Conservation (phyloP, 805 yeast species). For the Wickerhamomyces bisporus region DNA sequence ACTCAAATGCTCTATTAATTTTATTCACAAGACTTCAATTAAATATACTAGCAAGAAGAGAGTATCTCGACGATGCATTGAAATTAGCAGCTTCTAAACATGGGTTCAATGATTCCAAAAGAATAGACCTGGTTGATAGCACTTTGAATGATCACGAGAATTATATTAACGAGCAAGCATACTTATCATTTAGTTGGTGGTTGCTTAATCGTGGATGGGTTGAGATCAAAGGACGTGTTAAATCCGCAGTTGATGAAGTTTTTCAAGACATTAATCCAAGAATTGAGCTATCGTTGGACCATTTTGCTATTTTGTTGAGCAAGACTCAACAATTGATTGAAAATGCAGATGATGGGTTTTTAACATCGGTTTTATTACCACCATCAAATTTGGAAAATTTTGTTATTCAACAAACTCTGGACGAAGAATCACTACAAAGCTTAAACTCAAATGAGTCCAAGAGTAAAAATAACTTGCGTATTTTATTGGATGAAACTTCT, state of each 20-base stretch:
- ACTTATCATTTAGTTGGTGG: conserved; percentile 91
- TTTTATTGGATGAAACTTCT: conserved; percentile 38
- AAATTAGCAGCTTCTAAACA: conserved; percentile 50
- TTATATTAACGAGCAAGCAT: conserved; percentile 71
- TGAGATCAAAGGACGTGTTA: conserved; percentile 46
- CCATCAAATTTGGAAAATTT: conserved; percentile 47
- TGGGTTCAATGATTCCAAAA: conserved; percentile 22
- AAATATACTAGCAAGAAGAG: conserved; percentile 81
- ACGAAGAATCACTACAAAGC: conserved; percentile 31
- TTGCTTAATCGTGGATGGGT: conserved; percentile 81
- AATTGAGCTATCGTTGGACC: conserved; percentile 58
- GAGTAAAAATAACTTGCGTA: conserved; percentile 26
- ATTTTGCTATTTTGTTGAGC: conserved; percentile 45
- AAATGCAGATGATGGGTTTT: conserved; percentile 19
- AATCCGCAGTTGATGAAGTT: conserved; percentile 50
- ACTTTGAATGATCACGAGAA: conserved; percentile 26
- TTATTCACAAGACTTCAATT: conserved; percentile 80
- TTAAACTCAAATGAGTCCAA: conserved; percentile 13
- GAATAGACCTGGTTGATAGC: conserved; percentile 16
- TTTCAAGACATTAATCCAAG: conserved; percentile 67
- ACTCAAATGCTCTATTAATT: conserved; percentile 63
- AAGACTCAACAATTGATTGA: conserved; percentile 35
- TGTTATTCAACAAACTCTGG: conserved; percentile 50
- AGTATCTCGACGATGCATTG: conserved; percentile 76
- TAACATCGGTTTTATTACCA: conserved; percentile 37